Percentiles rank a stretch among this genome's conserved stretches.
phyloP scores from a whole-genome alignment of 2,329 filamentous ascomycete species.

The Gaeumannomyces tritici region DNA sequence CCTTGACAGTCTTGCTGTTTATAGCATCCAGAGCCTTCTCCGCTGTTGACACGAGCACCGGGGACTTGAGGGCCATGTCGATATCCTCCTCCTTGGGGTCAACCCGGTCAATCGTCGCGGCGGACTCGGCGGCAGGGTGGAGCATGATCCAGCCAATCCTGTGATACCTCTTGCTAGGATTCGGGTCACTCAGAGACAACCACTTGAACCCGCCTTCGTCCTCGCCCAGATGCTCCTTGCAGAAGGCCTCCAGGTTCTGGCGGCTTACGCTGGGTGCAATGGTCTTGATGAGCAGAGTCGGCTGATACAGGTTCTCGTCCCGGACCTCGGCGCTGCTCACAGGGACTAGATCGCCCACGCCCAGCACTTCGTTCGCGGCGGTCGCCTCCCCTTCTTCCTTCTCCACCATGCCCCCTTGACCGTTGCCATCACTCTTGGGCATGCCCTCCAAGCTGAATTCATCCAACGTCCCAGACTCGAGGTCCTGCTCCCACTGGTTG shows the following conservation, averaged over 20 bases:
- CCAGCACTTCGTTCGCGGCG: conserved; percentile 82
- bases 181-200: conserved; percentile 91
- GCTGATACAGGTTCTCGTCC: conserved; percentile 80
- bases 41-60: conserved; percentile 49
- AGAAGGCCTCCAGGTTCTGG: conserved; percentile 86
- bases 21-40: conserved; percentile 88
- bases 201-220: conserved; percentile 89
- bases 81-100: conserved; percentile 59
- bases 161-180: conserved; percentile 93
- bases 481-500: conserved; percentile 79
- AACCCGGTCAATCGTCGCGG: conserved; percentile 52
- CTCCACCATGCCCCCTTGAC: conserved; percentile 73
- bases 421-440: conserved; percentile 86
- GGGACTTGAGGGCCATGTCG: conserved; percentile 45
- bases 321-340: conserved; percentile 75
- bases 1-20: conserved; percentile 94
- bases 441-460: conserved; percentile 91
- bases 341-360: conserved; percentile 83
- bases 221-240: conserved; percentile 87
- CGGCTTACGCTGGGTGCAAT: conserved; percentile 94
- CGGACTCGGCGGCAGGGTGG: conserved; percentile 61
- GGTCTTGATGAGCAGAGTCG: conserved; percentile 94
- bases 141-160: conserved; percentile 98
- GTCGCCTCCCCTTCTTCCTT: conserved; percentile 95
- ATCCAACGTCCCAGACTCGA: conserved; percentile 80